Evolutionary conservation across 495 filamentous ascomycete genomes (phyloP).

Genomic region (Penicillium cosmopolitanum): DNA sequence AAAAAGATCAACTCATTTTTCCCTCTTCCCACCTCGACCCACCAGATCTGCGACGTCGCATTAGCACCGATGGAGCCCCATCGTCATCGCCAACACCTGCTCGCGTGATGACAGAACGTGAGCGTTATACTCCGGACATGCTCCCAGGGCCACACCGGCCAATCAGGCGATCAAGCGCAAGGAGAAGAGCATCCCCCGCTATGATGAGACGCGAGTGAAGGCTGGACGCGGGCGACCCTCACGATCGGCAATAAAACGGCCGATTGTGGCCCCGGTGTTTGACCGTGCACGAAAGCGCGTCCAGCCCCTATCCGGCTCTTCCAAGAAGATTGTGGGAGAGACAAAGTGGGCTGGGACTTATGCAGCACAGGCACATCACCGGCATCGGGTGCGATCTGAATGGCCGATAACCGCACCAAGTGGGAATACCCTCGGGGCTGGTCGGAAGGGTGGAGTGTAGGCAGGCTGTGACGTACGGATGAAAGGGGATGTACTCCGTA

Average conservation of each 20-base stretch:
- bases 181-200: neutral
- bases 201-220: slow-evolving; percentile 5
- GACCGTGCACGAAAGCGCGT: slow-evolving; percentile 11
- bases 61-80: slow-evolving; percentile 1
- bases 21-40: neutral
- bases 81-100: neutral
- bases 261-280: slow-evolving; percentile 3
- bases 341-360: slow-evolving; percentile 8
- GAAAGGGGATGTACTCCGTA: too few species aligned
- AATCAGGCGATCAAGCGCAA: neutral
- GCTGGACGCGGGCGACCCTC: slow-evolving; percentile 7
- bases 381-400: slow-evolving; percentile 8
- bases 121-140: neutral
- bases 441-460: slow-evolving; percentile 26
- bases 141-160: neutral
- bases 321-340: neutral
- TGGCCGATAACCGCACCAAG: slow-evolving; percentile 14
- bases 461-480: slow-evolving; percentile 24
- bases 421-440: slow-evolving; percentile 28
- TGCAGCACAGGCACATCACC: slow-evolving; percentile 7
- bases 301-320: slow-evolving; percentile 14
- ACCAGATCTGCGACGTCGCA: slow-evolving; percentile 1
- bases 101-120: slow-evolving; percentile 4
- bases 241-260: slow-evolving; percentile 2
- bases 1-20: too few species aligned